Conservation (phyloP, 2,329 filamentous ascomycete species). For the Calonectria pteridis region DNA sequence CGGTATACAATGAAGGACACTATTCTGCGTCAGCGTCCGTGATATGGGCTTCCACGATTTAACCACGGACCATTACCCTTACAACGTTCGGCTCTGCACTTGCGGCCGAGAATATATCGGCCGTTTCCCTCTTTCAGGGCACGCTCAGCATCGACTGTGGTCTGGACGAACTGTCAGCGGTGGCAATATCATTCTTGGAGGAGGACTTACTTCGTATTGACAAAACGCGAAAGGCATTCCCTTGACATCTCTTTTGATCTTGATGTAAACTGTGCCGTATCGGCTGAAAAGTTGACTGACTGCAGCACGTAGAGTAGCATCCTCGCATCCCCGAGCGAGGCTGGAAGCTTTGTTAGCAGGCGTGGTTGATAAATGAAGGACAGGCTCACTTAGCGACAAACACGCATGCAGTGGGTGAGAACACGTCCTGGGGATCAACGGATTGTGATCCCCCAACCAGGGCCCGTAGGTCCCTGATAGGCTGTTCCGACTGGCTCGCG, state of each 20-base stretch:
- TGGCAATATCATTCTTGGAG: background rate
- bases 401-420: slow-evolving; percentile 68
- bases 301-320: slow-evolving; percentile 63
- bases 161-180: slow-evolving; percentile 53
- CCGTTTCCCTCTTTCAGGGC: slow-evolving; percentile 64
- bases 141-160: slow-evolving; percentile 59
- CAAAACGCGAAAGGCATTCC: slow-evolving; percentile 75
- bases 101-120: slow-evolving; percentile 64
- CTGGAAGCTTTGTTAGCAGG: slow-evolving; percentile 49
- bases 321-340: slow-evolving; percentile 62
- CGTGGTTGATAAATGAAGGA: background rate
- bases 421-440: slow-evolving; percentile 64
- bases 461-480: background rate
- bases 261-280: slow-evolving; percentile 71
- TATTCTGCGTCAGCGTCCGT: slow-evolving; percentile 47
- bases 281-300: slow-evolving; percentile 65
- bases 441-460: background rate
- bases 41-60: background rate
- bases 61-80: slow-evolving; percentile 67
- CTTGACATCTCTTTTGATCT: slow-evolving; percentile 69
- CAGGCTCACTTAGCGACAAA: slow-evolving; percentile 75
- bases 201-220: slow-evolving; percentile 68
- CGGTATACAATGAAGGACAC: slow-evolving; percentile 64
- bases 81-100: slow-evolving; percentile 71
- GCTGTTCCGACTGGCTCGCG: background rate